phyloP scores from a whole-genome alignment of 2,329 filamentous ascomycete genomes.

The Thielaviopsis euricoi region DNA sequence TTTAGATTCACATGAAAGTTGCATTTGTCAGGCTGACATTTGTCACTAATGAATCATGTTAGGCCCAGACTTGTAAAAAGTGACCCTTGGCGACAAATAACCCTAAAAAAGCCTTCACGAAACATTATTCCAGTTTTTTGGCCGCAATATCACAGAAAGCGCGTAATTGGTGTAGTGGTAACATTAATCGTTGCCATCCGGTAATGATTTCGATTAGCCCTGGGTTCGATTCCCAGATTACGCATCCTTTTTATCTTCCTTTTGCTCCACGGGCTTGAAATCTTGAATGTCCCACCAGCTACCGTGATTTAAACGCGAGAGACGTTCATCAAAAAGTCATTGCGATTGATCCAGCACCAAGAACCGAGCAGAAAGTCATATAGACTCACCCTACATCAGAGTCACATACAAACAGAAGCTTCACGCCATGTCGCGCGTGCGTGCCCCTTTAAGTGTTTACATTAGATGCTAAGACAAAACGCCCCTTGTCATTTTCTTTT shows the following conservation, averaged over 20 bases:
- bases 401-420: neutral
- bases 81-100: too few species aligned
- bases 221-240: conserved; percentile 8
- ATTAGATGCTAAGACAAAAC: neutral
- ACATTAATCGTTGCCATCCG: conserved; percentile 7
- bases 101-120: too few species aligned
- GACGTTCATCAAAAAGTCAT: too few species aligned
- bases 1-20: too few species aligned
- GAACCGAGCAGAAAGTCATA: too few species aligned
- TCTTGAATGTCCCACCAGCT: neutral
- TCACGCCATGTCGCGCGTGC: neutral
- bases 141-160: too few species aligned
- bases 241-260: neutral
- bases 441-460: neutral
- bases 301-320: neutral
- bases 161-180: conserved; percentile 9
- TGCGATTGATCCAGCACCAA: too few species aligned
- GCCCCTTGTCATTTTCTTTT: neutral
- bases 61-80: too few species aligned
- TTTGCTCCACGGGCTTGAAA: neutral
- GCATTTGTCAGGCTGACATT: too few species aligned
- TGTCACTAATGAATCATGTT: too few species aligned
- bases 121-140: too few species aligned
- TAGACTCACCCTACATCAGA: too few species aligned
- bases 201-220: conserved; percentile 8